phyloP scores from a whole-genome alignment of 176 grass and related monocot genomes.

The Aegilops tauschii region DNA sequence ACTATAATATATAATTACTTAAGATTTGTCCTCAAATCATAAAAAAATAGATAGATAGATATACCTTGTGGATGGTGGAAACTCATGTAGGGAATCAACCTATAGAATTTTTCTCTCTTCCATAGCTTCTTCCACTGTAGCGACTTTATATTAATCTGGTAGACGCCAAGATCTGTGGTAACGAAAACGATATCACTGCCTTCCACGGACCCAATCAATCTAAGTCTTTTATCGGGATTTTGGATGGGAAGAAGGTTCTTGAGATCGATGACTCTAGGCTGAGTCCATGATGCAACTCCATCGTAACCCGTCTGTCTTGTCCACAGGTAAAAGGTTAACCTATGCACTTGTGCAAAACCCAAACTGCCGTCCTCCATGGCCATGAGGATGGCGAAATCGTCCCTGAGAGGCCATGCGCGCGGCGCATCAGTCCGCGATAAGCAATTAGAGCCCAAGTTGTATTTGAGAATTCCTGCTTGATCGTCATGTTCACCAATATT shows the following conservation, averaged over 20 bases:
- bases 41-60: background rate
- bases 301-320: no score
- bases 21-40: background rate
- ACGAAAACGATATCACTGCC: background rate
- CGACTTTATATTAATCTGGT: background rate
- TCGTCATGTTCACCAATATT: no score
- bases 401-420: no score
- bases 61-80: background rate
- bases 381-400: no score
- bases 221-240: background rate
- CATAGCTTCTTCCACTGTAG: no score
- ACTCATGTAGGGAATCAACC: background rate
- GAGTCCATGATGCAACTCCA: no score
- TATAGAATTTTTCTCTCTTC: background rate
- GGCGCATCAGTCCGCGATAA: no score
- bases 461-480: no score
- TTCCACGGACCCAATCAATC: background rate
- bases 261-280: background rate
- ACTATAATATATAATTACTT: background rate
- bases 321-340: no score
- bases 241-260: background rate
- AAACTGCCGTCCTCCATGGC: no score
- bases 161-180: background rate
- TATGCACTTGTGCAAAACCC: no score
- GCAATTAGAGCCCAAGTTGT: no score